phyloP scores from a whole-genome alignment of 208 protist species.

The Trypanosoma lewisi region DNA sequence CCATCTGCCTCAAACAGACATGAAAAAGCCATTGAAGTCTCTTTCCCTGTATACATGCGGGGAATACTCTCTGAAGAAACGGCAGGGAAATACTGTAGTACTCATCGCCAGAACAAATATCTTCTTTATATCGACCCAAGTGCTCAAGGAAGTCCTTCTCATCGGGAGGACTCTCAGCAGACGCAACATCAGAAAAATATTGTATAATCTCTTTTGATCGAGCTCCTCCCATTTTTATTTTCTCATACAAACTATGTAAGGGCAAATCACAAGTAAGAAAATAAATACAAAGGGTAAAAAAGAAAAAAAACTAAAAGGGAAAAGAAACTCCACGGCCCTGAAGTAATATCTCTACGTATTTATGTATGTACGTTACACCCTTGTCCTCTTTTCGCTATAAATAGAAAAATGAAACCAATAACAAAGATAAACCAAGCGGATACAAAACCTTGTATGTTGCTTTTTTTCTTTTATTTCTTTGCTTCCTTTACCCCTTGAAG shows the following conservation, averaged over 20 bases:
- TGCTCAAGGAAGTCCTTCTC: constrained; percentile 43
- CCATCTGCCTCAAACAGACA: constrained; percentile 33
- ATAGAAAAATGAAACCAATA: too few relatives aligned
- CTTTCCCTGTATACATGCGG: constrained; percentile 13
- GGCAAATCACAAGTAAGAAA: background rate
- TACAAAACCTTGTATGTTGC: too few relatives aligned
- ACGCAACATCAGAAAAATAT: constrained; percentile 41
- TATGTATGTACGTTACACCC: too few relatives aligned
- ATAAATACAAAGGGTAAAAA: constrained; percentile 5
- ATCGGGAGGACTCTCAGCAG: constrained; percentile 18
- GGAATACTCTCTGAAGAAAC: constrained; percentile 34
- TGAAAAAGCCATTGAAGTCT: constrained; percentile 63
- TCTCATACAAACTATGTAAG: background rate
- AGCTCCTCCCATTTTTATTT: constrained; percentile 26
- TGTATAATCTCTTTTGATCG: constrained; percentile 46
- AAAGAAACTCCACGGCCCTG: background rate
- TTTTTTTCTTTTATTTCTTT: too few relatives aligned
- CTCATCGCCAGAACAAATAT: constrained; percentile 52
- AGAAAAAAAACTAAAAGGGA: background rate
- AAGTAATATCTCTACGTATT: too few relatives aligned
- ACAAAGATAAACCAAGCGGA: too few relatives aligned
- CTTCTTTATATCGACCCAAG: constrained; percentile 31
- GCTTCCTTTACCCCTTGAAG: too few relatives aligned
- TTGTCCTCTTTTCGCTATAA: too few relatives aligned
- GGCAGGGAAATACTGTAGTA: constrained; percentile 41